Percentiles rank a stretch among this genome's conserved stretches.
phyloP scores from a whole-genome alignment of 176 grass and related monocot genomes.

The Puccinellia tenuiflora region DNA sequence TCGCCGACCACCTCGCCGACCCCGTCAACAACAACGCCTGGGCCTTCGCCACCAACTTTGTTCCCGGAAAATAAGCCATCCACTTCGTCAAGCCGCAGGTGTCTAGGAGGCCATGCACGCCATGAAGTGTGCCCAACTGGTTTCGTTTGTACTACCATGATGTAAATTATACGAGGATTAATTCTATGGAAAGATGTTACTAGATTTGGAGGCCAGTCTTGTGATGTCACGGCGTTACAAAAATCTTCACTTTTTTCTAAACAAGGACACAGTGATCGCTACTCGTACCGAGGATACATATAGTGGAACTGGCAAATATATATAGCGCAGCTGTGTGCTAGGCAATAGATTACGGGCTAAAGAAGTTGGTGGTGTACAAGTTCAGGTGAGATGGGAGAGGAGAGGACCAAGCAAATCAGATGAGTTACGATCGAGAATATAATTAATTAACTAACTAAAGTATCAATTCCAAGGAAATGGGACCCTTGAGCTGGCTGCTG shows the following conservation, averaged over 20 bases:
- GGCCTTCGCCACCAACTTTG: constrained; percentile 81
- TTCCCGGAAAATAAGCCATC: constrained; percentile 41
- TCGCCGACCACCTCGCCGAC: constrained; percentile 70
- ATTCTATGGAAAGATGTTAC: too few species aligned
- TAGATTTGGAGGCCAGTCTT: too few species aligned
- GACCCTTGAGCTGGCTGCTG: not conserved
- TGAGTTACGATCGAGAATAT: not conserved
- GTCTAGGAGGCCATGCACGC: not conserved
- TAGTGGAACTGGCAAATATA: too few species aligned
- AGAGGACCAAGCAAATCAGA: not conserved
- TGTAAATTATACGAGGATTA: too few species aligned
- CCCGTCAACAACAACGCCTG: constrained; percentile 79
- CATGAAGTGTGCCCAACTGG: not conserved
- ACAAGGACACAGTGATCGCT: too few species aligned
- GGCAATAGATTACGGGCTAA: too few species aligned
- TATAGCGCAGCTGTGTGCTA: too few species aligned
- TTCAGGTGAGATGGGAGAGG: not conserved
- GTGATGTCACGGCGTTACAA: too few species aligned
- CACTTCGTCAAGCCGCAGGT: too few species aligned
- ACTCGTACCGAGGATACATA: too few species aligned
- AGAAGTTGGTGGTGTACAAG: not conserved
- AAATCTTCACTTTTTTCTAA: too few species aligned
- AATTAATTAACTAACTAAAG: too few species aligned
- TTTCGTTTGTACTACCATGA: not conserved
- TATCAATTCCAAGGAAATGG: not conserved